Percentiles rank a stretch among this genome's conserved stretches.
phyloP scores from a whole-genome alignment of 2,329 filamentous ascomycete genomes.

The Alternaria hordeiaustralica region DNA sequence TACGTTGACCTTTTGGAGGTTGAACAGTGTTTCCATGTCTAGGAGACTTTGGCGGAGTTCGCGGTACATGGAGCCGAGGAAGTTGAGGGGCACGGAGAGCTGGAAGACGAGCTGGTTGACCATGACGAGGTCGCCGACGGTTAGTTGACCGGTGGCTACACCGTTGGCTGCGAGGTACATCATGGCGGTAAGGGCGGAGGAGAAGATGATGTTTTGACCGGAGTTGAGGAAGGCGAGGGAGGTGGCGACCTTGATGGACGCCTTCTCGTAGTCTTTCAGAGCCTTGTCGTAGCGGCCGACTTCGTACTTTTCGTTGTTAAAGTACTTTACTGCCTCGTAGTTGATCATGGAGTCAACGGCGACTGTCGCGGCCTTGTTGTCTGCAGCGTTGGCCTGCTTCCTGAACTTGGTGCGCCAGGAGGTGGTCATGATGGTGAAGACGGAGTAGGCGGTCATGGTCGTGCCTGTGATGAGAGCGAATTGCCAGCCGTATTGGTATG shows the following conservation, averaged over 20 bases:
- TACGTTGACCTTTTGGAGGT: constrained; percentile 94
- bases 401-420: constrained; percentile 97
- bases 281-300: constrained; percentile 89
- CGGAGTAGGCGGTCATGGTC: constrained; percentile 93
- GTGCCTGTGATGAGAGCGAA: constrained; percentile 89
- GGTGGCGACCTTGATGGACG: constrained; percentile 95
- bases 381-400: constrained; percentile 91
- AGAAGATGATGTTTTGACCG: constrained; percentile 97
- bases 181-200: constrained; percentile 90
- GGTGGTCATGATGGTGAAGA: constrained; percentile 97
- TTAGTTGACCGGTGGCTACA: constrained; percentile 79
- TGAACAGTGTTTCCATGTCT: constrained; percentile 99
- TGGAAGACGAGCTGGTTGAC: constrained; percentile 99
- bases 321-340: constrained; percentile 99
- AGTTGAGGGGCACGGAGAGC: constrained; percentile 94
- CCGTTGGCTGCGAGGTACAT: constrained; percentile 97
- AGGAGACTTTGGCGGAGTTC: constrained; percentile 92
- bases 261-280: constrained; percentile 84
- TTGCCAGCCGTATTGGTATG: constrained; percentile 90
- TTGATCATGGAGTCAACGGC: constrained; percentile 98
- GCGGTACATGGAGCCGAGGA: constrained; percentile 95
- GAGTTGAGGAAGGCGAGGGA: constrained; percentile 92
- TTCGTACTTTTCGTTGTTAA: constrained; percentile 98
- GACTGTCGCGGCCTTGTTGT: constrained; percentile 93
- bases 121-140: constrained; percentile 96